These are phyloP conservation scores for Apiospora malaysiana DNA, from an alignment of 2,329 filamentous ascomycete genomes.

Conservation along the genomic window DNA sequence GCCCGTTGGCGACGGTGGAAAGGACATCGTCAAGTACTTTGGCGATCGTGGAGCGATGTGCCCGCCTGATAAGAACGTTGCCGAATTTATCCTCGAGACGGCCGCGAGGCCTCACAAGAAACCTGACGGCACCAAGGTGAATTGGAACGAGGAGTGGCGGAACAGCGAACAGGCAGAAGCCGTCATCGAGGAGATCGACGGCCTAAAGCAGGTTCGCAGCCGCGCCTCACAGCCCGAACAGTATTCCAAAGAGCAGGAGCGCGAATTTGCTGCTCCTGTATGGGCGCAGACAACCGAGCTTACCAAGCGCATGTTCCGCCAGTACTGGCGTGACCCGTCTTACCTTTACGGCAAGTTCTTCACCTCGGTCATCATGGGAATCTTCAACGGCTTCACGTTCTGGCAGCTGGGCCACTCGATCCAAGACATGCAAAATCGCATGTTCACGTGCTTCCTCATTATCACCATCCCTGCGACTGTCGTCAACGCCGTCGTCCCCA, in stretches of 20 bases:
- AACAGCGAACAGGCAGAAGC: constrained; percentile 65
- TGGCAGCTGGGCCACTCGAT: constrained; percentile 70
- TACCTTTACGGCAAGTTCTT: constrained; percentile 82
- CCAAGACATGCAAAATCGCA: constrained; percentile 75
- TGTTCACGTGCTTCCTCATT: constrained; percentile 75
- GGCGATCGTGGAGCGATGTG: constrained; percentile 68
- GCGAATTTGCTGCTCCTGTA: constrained; percentile 71
- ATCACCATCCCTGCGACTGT: constrained; percentile 72
- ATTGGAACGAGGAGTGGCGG: constrained; percentile 80
- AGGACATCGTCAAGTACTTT: constrained; percentile 71
- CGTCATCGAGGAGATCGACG: constrained; percentile 69
- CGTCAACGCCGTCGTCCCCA: constrained; percentile 77
- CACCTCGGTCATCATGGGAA: constrained; percentile 70
- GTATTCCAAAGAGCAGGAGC: constrained; percentile 52
- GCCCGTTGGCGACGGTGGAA: constrained; percentile 69
- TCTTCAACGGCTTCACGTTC: constrained; percentile 84
- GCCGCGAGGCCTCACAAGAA: constrained; percentile 43
- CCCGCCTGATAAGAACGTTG: constrained; percentile 59
- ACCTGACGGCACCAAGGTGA: constrained; percentile 49
- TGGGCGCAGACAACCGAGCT: constrained; percentile 68
- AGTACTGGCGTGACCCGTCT: constrained; percentile 78
- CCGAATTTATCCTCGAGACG: constrained; percentile 56
- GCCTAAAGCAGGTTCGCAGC: constrained; percentile 52
- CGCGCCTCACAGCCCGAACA: constrained; percentile 26
- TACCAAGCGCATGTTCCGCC: constrained; percentile 71